Evolutionary conservation across 495 filamentous ascomycete species (phyloP).

Genomic region (Entonaema liquescens): DNA sequence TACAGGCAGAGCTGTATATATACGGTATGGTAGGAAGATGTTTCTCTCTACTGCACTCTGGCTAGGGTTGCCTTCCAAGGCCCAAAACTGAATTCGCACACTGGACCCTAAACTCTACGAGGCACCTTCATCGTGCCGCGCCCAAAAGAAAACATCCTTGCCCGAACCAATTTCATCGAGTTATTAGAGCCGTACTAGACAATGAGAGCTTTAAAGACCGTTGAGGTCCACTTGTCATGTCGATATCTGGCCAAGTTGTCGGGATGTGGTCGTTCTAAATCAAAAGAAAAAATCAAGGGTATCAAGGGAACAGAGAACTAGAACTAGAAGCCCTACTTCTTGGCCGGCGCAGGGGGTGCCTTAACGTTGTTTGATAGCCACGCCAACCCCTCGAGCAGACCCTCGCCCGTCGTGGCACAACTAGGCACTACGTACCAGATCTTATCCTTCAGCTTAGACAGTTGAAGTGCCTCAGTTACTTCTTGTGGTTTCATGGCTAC

Average conservation of each 20-base stretch:
- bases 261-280: constrained; percentile 21
- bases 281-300: constrained; percentile 29
- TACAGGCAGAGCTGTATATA: neutral
- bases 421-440: constrained; percentile 97
- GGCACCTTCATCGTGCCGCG: constrained; percentile 7
- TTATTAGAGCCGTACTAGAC: constrained; percentile 15
- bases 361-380: constrained; percentile 97
- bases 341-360: constrained; percentile 64
- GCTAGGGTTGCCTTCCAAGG: neutral
- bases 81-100: constrained; percentile 1
- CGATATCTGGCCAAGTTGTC: neutral
- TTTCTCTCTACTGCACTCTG: neutral
- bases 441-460: constrained; percentile 87
- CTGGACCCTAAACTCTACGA: constrained; percentile 2
- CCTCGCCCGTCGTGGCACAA: constrained; percentile 92
- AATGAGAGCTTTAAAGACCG: constrained; percentile 1
- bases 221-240: neutral
- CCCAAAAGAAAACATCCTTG: neutral
- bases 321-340: constrained; percentile 53
- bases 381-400: constrained; percentile 89
- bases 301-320: constrained; percentile 34
- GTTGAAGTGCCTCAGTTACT: constrained; percentile 83
- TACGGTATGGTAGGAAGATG: constrained; percentile 1
- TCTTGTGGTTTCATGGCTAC: constrained; percentile 87
- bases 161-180: constrained; percentile 20